These are phyloP conservation scores for Vitis hybrid DNA, from an alignment of 177 flowering plant species.

Conservation along the genomic window DNA sequence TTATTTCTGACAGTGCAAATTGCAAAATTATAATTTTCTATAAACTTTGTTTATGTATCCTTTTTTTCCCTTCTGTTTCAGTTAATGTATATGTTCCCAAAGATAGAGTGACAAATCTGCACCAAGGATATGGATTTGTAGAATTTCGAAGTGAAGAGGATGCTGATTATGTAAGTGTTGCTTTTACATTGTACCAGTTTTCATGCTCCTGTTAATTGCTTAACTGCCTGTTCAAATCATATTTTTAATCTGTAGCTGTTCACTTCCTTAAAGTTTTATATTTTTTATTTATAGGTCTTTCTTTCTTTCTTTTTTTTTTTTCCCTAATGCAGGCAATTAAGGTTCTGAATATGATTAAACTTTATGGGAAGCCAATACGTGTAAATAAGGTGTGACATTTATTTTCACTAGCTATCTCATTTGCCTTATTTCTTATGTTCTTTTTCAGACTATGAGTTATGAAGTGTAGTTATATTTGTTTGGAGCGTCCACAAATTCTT, in stretches of 20 bases:
- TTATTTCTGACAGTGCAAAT: no score
- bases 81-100: slow-evolving; percentile 85
- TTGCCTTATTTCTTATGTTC: no score
- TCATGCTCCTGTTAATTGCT: neutral
- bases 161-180: slow-evolving; percentile 71
- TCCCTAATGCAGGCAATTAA: slow-evolving; percentile 63
- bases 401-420: neutral
- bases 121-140: slow-evolving; percentile 86
- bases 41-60: no score
- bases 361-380: slow-evolving; percentile 76
- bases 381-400: slow-evolving; percentile 60
- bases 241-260: neutral
- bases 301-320: neutral
- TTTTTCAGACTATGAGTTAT: neutral
- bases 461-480: neutral
- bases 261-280: neutral
- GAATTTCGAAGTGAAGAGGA: slow-evolving; percentile 85
- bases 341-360: slow-evolving; percentile 77
- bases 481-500: neutral
- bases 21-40: no score
- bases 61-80: slow-evolving; percentile 19
- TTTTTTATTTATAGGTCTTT: neutral
- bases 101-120: slow-evolving; percentile 78
- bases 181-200: neutral
- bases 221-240: neutral